Base-by-base conservation (phyloP, 495 filamentous ascomycete genomes). In the Rusavskia elegans region DNA sequence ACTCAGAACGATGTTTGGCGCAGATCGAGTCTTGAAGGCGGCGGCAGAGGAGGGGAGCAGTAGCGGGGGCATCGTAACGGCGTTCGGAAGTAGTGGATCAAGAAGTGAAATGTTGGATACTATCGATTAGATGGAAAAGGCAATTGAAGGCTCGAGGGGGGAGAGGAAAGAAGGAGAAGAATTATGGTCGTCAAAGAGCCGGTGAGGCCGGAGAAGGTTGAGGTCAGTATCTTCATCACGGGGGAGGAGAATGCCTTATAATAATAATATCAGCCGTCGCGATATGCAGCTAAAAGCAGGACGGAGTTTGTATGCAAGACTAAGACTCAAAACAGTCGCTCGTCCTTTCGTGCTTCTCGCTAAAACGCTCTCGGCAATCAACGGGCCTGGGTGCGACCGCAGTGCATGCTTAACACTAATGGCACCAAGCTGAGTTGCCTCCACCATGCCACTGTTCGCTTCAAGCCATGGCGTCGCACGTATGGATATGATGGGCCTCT, bases 1-100 rank as follows among this genome's bases (percentile, higher is more conserved):
- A 60, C 83, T 87, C 59, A 99, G 74, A 58, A 99, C 92, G 57
- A 99, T 84, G 63, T 89, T 99, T 55, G 90, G 88, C n/a, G 88
- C 84, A 3, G 87, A 85, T 55, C 92, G 80, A 55, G 93, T 89
- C 57, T 93, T 92, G 73, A 97, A 99, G 59, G 92, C 90, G 54
- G 89, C 88, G 41, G 92, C 92, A 52, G 92, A 96, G 57, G 90
- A 89, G 25, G 92, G 92, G 59, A 99, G 72, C 66, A 99, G 77
- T 75, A 87, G 78, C 53, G 84, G 82, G 65, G 88, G 87, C 92
- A 99, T 99, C 67, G 65, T 79, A 70, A 67, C 59, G 59, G 60
- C 59, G 59, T 62, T 55, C 58, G 55, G 56, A 58, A 42, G 42
- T 45, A 35, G 48, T 57, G n/a, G 49, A 50, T 53, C 32, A 35